phyloP scores from a whole-genome alignment of 2,329 filamentous ascomycete genomes.

The Calonectria pseudoturangicola region DNA sequence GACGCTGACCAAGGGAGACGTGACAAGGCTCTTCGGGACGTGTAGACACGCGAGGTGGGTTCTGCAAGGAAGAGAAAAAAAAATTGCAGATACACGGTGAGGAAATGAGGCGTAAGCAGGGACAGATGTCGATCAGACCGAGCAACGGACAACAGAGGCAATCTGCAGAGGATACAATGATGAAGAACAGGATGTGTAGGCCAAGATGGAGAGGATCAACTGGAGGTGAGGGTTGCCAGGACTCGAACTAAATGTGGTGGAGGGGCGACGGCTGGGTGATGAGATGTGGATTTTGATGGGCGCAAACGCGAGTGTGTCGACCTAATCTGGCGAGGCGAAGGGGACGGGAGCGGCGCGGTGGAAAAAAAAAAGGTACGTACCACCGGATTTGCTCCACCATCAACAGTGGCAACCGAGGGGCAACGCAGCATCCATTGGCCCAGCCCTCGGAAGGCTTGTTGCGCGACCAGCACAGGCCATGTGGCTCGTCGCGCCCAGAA shows the following conservation, averaged over 20 bases:
- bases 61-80: slow-evolving; percentile 22
- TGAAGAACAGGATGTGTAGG: slow-evolving; percentile 42
- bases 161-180: slow-evolving; percentile 39
- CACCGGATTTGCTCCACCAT: slow-evolving; percentile 54
- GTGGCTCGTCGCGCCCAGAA: slow-evolving; percentile 54
- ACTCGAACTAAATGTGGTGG: slow-evolving; percentile 47
- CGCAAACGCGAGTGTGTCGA: slow-evolving; percentile 49
- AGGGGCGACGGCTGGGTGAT: slow-evolving; percentile 50
- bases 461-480: slow-evolving; percentile 50
- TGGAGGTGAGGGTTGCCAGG: slow-evolving; percentile 43
- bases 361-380: slow-evolving; percentile 48
- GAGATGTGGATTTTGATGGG: slow-evolving; percentile 44
- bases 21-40: slow-evolving; percentile 47
- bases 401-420: slow-evolving; percentile 74
- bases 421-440: slow-evolving; percentile 72
- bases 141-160: slow-evolving; percentile 6
- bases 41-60: slow-evolving; percentile 47
- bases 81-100: slow-evolving; percentile 24
- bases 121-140: slow-evolving; percentile 25
- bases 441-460: slow-evolving; percentile 47
- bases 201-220: slow-evolving; percentile 46
- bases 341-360: slow-evolving; percentile 44
- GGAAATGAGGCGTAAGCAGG: slow-evolving; percentile 38
- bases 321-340: slow-evolving; percentile 43
- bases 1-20: slow-evolving; percentile 46